A percentile compares a stretch with the other conserved stretches of the same genome.
Evolutionary conservation across 768 basidiomycete species (phyloP).

Genomic region (Pleurotus pulmonarius): DNA sequence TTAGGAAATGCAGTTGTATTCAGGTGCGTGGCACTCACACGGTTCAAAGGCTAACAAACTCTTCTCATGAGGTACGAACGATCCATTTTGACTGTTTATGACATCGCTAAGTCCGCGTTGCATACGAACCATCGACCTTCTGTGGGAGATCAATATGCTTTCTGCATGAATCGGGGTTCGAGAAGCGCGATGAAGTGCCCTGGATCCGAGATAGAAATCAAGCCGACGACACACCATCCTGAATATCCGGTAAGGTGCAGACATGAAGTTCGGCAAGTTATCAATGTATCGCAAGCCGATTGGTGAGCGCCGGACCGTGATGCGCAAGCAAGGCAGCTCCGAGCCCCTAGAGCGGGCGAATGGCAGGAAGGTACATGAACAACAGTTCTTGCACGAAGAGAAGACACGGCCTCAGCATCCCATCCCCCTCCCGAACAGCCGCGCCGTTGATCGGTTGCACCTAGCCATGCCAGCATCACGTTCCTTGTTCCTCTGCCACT

Average conservation of each 20-base stretch:
- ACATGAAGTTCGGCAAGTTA: neutral
- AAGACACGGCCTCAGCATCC: constrained; percentile 8
- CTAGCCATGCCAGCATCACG: neutral
- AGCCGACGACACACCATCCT: constrained; percentile 3
- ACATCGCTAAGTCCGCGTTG: constrained; percentile 7
- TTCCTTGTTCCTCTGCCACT: constrained; percentile 3
- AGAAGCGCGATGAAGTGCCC: constrained; percentile 1
- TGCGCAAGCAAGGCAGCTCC: neutral
- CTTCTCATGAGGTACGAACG: constrained; percentile 5
- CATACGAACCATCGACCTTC: neutral
- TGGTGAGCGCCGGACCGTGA: neutral
- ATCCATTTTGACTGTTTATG: constrained; percentile 1
- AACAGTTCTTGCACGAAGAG: neutral
- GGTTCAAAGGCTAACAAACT: neutral
- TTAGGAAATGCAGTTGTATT: neutral
- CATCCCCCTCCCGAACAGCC: constrained; percentile 5
- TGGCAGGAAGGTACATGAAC: neutral
- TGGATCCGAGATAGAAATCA: constrained; percentile 1
- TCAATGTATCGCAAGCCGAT: neutral
- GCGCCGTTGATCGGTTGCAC: constrained; percentile 2
- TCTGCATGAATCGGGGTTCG: constrained; percentile 2
- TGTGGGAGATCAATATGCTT: constrained; percentile 5
- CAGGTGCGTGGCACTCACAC: constrained; percentile 3
- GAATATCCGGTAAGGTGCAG: neutral
- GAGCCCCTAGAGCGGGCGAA: neutral